A percentile compares a stretch with the other conserved stretches of the same genome.
phyloP scores from a whole-genome alignment of 768 basidiomycete species.

The Hericium coralloides region DNA sequence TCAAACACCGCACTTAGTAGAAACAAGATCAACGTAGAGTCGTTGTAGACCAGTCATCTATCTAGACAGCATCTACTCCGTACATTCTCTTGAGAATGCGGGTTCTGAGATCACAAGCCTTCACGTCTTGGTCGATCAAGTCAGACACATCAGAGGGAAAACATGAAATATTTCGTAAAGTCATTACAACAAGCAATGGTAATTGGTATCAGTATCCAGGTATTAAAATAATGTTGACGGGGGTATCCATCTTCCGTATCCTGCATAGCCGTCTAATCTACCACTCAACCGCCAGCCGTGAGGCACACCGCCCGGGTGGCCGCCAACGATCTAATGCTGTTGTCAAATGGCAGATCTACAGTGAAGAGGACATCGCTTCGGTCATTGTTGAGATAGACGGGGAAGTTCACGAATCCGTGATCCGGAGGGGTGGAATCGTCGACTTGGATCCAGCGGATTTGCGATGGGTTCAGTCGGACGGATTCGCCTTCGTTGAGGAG shows the following conservation, averaged over 20 bases:
- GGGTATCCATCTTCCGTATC: neutral
- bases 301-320: constrained; percentile 88
- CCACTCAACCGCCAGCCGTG: constrained; percentile 40
- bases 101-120: neutral
- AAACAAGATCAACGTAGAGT: neutral
- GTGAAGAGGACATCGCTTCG: constrained; percentile 88
- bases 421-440: constrained; percentile 30
- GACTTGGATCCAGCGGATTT: constrained; percentile 78
- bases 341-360: constrained; percentile 74
- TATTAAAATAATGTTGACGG: constrained; percentile 1
- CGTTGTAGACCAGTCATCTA: neutral
- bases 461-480: constrained; percentile 72
- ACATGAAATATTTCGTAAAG: neutral
- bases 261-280: neutral
- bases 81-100: neutral
- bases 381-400: constrained; percentile 88
- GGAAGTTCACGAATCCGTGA: constrained; percentile 59
- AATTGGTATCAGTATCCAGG: constrained; percentile 1
- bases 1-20: too few relatives aligned
- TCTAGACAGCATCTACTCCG: neutral
- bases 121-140: too few relatives aligned
- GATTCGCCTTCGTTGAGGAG: constrained; percentile 79
- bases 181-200: neutral
- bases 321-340: constrained; percentile 55
- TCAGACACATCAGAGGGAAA: neutral